Percentiles rank a stretch among this genome's conserved stretches.
Evolutionary conservation across 192 early-diverging fungal species (phyloP).

Genomic region (Fimicolochytrium jonesii): DNA sequence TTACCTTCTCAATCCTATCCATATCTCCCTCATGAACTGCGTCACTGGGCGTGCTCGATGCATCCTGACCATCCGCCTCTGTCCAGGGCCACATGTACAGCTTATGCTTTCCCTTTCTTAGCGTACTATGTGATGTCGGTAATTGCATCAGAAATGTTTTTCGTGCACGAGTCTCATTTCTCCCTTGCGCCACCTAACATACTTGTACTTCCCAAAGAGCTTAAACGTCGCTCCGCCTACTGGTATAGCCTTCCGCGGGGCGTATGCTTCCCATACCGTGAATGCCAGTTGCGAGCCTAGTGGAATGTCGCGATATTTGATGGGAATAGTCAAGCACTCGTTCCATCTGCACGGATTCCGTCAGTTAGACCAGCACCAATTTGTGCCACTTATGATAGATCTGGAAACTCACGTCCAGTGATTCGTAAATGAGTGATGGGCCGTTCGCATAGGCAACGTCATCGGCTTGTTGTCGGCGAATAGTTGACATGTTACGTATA

Average conservation of each 20-base stretch:
- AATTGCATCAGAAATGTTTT: too few relatives aligned
- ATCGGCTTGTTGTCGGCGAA: constrained; percentile 67
- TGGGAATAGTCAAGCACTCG: constrained; percentile 88
- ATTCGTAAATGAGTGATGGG: constrained; percentile 57
- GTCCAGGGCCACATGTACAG: constrained; percentile 62
- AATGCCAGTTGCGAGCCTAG: constrained; percentile 64
- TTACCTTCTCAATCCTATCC: constrained; percentile 82
- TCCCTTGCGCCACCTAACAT: constrained; percentile 12
- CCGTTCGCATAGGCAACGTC: constrained; percentile 60
- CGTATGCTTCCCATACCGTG: constrained; percentile 75
- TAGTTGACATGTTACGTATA: constrained; percentile 57
- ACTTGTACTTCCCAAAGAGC: constrained; percentile 81
- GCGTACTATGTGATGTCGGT: constrained; percentile 46
- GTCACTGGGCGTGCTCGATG: constrained; percentile 55
- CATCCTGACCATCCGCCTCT: constrained; percentile 59
- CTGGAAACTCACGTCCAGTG: constrained; percentile 52
- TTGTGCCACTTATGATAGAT: too few relatives aligned
- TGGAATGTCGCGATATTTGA: constrained; percentile 83
- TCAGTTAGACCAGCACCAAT: too few relatives aligned
- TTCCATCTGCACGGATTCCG: constrained; percentile 84
- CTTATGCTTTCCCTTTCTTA: constrained; percentile 83
- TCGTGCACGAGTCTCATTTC: too few relatives aligned
- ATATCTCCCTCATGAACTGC: constrained; percentile 58
- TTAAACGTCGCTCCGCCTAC: constrained; percentile 73
- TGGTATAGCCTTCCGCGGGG: constrained; percentile 67